These are phyloP conservation scores for Euphorbia corollata DNA, from an alignment of 441 rosid genomes.

Conservation along the genomic window DNA sequence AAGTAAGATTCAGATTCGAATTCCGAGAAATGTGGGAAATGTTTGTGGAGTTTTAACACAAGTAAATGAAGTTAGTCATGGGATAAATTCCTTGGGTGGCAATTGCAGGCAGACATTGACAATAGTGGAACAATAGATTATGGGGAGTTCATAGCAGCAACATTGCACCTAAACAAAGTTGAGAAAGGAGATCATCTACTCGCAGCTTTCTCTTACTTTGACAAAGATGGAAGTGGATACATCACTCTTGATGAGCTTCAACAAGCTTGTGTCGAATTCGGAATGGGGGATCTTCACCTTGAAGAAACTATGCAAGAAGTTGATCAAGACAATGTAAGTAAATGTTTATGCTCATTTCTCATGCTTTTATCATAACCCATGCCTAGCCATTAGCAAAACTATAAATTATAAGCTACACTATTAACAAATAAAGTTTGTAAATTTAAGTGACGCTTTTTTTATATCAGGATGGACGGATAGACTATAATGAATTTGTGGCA, in stretches of 20 bases:
- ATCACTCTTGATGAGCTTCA: too few species aligned
- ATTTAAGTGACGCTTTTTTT: neutral
- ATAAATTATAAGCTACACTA: too few species aligned
- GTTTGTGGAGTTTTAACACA: too few species aligned
- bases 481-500: constrained; percentile 83
- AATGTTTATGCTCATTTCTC: neutral
- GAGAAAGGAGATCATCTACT: too few species aligned
- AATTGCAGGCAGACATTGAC: constrained; percentile 80
- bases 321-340: constrained; percentile 75
- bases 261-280: too few species aligned
- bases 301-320: constrained; percentile 66
- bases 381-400: neutral
- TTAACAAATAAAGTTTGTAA: neutral
- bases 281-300: too few species aligned
- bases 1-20: constrained; percentile 6
- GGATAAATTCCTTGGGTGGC: neutral
- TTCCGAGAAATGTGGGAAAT: too few species aligned
- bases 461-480: constrained; percentile 83
- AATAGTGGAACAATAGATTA: constrained; percentile 94
- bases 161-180: constrained; percentile 70
- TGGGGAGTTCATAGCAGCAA: constrained; percentile 90
- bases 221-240: too few species aligned
- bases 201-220: too few species aligned
- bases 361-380: too few species aligned
- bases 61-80: neutral